Conservation (phyloP, 176 grass and related monocot species). For the Saccharum officinarum region DNA sequence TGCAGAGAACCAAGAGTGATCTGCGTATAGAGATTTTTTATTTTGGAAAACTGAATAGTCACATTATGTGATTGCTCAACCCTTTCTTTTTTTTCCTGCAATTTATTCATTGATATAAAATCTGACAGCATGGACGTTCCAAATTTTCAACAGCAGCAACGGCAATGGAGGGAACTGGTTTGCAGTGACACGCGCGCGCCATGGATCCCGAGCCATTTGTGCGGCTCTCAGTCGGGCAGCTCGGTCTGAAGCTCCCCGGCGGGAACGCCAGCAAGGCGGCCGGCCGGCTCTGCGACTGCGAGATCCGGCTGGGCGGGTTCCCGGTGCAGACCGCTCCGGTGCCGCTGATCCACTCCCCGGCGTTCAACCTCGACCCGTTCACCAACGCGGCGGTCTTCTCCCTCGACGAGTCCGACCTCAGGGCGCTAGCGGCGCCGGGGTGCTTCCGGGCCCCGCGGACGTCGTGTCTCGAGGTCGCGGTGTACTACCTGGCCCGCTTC, state of each 20-base stretch:
- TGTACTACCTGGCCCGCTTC: conserved; percentile 50
- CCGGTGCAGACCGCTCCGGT: conserved; percentile 51
- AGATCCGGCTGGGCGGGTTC: conserved; percentile 68
- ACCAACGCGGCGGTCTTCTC: conserved; percentile 71
- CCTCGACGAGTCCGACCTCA: conserved; percentile 68
- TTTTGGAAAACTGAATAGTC: too few relatives aligned
- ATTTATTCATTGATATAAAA: background rate
- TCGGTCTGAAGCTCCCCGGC: conserved; percentile 61
- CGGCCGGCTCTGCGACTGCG: conserved; percentile 49
- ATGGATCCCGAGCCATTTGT: conserved; percentile 84
- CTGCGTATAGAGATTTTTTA: too few relatives aligned
- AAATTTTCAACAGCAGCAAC: conserved; percentile 29
- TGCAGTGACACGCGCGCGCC: background rate
- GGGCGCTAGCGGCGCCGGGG: conserved; percentile 33
- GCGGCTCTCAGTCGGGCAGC: conserved; percentile 57
- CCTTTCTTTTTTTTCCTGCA: background rate
- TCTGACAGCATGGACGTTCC: conserved; percentile 6
- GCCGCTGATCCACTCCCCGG: conserved; percentile 49
- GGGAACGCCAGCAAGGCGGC: conserved; percentile 32
- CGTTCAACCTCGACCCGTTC: conserved; percentile 51
- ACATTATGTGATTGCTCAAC: too few relatives aligned
- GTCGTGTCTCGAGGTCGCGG: conserved; percentile 52
- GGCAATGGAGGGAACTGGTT: conserved; percentile 11
- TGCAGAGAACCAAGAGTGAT: background rate
- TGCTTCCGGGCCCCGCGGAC: conserved; percentile 45